Conservation (phyloP, 495 filamentous ascomycete species). For the Collariella sp. region DNA sequence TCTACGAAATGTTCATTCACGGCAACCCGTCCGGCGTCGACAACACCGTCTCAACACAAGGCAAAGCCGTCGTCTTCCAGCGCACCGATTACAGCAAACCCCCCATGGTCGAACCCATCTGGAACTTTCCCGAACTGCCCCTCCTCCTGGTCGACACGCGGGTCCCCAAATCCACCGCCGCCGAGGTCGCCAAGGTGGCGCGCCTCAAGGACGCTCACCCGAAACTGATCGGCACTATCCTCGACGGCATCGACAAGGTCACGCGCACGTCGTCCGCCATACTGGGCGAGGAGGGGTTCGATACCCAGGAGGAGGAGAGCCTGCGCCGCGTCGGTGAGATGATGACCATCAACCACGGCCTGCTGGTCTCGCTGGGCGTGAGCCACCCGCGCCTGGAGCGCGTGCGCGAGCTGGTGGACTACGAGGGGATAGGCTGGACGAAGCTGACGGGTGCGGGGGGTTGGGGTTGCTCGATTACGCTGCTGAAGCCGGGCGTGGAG, state of each 20-base stretch:
- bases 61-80: constrained; percentile 87
- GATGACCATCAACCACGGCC: constrained; percentile 86
- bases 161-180: constrained; percentile 69
- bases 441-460: constrained; percentile 95
- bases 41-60: constrained; percentile 90
- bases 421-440: constrained; percentile 87
- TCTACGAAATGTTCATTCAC: constrained; percentile 93
- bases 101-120: constrained; percentile 65
- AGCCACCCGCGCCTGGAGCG: constrained; percentile 90
- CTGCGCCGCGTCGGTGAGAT: constrained; percentile 70
- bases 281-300: constrained; percentile 56
- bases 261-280: constrained; percentile 64
- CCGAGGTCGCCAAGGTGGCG: constrained; percentile 79
- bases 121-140: constrained; percentile 81
- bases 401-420: constrained; percentile 83
- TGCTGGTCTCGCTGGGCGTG: constrained; percentile 79
- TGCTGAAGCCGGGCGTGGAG: constrained; percentile 57
- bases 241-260: constrained; percentile 76
- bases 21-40: constrained; percentile 94
- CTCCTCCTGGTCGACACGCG: constrained; percentile 82
- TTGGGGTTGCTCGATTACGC: constrained; percentile 87
- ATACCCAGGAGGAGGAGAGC: constrained; percentile 46
- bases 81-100: constrained; percentile 69
- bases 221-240: constrained; percentile 62
- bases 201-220: constrained; percentile 60